These are phyloP conservation scores for Pirum gemmata DNA, from an alignment of 78 protist genomes.

Conservation along the genomic window DNA sequence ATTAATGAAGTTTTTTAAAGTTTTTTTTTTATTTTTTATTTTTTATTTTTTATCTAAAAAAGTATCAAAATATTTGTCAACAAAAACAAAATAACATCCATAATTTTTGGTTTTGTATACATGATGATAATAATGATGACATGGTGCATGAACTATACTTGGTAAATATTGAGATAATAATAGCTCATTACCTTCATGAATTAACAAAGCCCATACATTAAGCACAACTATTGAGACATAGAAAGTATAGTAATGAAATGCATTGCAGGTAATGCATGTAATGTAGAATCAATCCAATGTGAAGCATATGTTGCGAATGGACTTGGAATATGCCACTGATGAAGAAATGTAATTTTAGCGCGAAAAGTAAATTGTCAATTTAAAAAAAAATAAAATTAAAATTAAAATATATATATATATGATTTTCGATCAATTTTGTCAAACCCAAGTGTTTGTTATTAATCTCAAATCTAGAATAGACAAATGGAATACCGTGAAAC, in stretches of 20 bases:
- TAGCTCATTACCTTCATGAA: not conserved
- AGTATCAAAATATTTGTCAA: not conserved
- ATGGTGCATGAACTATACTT: not conserved
- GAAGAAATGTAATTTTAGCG: no score
- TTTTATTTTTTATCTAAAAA: no score
- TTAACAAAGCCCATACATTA: not conserved
- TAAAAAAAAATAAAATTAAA: no score
- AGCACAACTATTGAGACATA: not conserved
- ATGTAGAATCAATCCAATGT: not conserved
- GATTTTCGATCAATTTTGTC: no score
- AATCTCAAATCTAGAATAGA: no score
- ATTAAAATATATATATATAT: no score
- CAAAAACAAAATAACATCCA: not conserved
- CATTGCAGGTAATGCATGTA: not conserved
- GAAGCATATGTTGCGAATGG: not conserved
- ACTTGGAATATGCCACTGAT: conserved; percentile 7
- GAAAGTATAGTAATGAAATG: not conserved
- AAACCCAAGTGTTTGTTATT: no score
- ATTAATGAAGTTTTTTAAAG: no score
- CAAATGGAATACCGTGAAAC: no score
- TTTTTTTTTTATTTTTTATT: no score
- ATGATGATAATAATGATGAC: not conserved
- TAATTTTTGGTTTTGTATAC: not conserved
- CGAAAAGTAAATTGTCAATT: no score
- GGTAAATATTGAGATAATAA: not conserved